phyloP scores from a whole-genome alignment of 768 basidiomycete species.

The Auriscalpium vulgare region DNA sequence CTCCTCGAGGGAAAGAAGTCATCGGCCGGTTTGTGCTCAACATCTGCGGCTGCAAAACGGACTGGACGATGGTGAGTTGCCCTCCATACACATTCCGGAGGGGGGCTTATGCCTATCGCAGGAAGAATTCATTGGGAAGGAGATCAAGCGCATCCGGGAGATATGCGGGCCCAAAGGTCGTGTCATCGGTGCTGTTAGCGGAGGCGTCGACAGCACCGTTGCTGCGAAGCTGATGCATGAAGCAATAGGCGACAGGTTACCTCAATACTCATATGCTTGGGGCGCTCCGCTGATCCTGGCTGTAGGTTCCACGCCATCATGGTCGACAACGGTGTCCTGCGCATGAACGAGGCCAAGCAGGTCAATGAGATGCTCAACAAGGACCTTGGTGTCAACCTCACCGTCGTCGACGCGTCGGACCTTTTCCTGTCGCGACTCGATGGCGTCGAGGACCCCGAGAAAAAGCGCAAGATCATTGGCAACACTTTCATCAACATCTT shows the following conservation, averaged over 20 bases:
- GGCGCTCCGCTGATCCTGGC: not conserved
- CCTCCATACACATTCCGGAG: not conserved
- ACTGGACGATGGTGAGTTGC: constrained; percentile 85
- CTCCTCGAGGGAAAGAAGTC: constrained; percentile 80
- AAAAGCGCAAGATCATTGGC: constrained; percentile 96
- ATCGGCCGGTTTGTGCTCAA: constrained; percentile 77
- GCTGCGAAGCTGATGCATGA: constrained; percentile 99
- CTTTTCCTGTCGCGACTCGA: constrained; percentile 85
- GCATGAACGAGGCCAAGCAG: constrained; percentile 83
- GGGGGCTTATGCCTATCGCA: constrained; percentile 21
- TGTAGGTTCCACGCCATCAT: constrained; percentile 95
- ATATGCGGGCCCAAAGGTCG: constrained; percentile 93
- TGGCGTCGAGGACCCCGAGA: constrained; percentile 91
- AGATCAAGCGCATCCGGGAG: constrained; percentile 86
- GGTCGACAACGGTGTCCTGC: constrained; percentile 98
- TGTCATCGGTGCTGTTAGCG: constrained; percentile 96
- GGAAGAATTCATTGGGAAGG: constrained; percentile 98
- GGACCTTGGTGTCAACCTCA: constrained; percentile 92
- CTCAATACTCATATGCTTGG: not conserved
- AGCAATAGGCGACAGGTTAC: constrained; percentile 92
- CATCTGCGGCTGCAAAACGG: constrained; percentile 72
- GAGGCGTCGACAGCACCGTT: constrained; percentile 96
- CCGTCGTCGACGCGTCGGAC: constrained; percentile 92
- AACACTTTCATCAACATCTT: constrained; percentile 99
- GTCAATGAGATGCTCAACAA: constrained; percentile 90